phyloP scores from a whole-genome alignment of 2,329 filamentous ascomycete genomes.

The Aureobasidium sp. region DNA sequence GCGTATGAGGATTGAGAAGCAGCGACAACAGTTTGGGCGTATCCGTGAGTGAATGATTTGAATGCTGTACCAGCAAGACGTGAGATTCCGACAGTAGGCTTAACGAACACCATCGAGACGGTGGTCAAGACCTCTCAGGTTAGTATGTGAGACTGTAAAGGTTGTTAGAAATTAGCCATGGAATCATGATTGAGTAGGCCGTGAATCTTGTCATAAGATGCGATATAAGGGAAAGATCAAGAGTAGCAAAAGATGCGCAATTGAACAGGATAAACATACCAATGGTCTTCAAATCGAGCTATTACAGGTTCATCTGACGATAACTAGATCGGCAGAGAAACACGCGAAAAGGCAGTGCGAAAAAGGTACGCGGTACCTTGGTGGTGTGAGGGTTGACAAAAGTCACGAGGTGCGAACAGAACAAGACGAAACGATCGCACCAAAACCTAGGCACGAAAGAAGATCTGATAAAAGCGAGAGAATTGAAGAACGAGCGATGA shows the following conservation, averaged over 20 bases:
- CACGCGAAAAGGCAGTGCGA: slow-evolving; percentile 50
- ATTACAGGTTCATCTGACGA: slow-evolving; percentile 98
- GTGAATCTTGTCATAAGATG: background rate
- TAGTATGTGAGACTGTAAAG: slow-evolving; percentile 24
- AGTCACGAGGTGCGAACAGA: background rate
- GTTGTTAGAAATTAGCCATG: background rate
- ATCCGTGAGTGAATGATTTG: slow-evolving; percentile 95
- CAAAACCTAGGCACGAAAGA: slow-evolving; percentile 7
- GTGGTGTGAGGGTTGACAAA: slow-evolving; percentile 7
- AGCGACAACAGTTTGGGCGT: slow-evolving; percentile 95
- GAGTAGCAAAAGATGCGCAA: background rate
- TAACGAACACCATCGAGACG: slow-evolving; percentile 79
- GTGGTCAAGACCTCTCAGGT: slow-evolving; percentile 55
- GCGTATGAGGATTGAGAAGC: slow-evolving; percentile 81
- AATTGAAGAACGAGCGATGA: slow-evolving; percentile 4
- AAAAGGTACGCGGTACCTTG: slow-evolving; percentile 15
- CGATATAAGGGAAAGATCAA: background rate
- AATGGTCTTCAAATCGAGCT: background rate
- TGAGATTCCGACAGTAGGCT: slow-evolving; percentile 75
- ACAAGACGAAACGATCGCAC: background rate
- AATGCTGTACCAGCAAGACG: slow-evolving; percentile 61
- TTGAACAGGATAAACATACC: slow-evolving; percentile 7
- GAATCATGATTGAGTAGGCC: background rate
- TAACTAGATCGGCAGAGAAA: slow-evolving; percentile 77
- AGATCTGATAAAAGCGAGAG: slow-evolving; percentile 16